Percentiles rank a stretch among this genome's conserved stretches.
These are phyloP conservation scores for Fusarium sp. DNA, from an alignment of 2,329 filamentous ascomycete species.

Conservation along the genomic window DNA sequence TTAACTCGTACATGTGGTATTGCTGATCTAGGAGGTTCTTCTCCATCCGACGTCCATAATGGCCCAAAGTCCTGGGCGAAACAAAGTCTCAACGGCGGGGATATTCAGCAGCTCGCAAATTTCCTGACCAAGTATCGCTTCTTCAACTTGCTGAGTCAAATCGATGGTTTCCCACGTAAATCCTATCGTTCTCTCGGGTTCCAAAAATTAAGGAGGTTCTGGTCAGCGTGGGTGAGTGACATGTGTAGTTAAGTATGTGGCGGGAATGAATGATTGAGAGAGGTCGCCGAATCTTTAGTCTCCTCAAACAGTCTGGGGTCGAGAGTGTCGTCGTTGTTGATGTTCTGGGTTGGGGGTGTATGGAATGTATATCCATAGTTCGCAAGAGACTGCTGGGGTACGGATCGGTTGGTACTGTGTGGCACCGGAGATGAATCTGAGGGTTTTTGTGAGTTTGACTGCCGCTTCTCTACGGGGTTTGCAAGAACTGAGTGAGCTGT, in stretches of 20 bases:
- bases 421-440: background rate
- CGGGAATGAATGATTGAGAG: background rate
- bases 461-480: background rate
- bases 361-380: background rate
- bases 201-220: background rate
- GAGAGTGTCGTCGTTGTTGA: background rate
- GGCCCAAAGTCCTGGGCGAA: background rate
- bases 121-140: background rate
- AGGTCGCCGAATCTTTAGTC: background rate
- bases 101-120: background rate
- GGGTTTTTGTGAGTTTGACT: background rate
- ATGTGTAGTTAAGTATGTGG: background rate
- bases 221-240: background rate
- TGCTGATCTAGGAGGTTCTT: background rate
- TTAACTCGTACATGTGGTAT: background rate
- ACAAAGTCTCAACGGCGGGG: background rate
- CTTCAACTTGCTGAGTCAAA: background rate
- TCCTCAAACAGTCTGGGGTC: conserved; percentile 1
- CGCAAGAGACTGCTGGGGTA: background rate
- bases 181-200: background rate
- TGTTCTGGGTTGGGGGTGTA: background rate
- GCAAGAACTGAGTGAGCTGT: background rate
- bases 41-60: background rate
- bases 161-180: background rate
- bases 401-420: background rate